Evolutionary conservation across 2,329 filamentous ascomycete species (phyloP), one percentile per base, ranked within the genome.

Genomic region (Daldinia sp.): DNA sequence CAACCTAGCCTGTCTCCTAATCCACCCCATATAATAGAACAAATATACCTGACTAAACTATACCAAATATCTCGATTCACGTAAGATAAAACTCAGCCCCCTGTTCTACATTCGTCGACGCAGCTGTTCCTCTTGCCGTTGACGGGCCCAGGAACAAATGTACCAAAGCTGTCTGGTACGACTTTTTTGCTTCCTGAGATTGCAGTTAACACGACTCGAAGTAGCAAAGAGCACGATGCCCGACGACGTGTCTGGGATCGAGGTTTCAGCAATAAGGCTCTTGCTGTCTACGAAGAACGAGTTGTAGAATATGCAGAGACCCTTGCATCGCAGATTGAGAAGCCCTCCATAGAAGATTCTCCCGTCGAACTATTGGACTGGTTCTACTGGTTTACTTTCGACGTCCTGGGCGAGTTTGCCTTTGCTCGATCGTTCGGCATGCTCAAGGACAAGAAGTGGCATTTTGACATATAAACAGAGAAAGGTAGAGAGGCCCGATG

Each of bases 371-470:
- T 68, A 17, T 61, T 64, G 1, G 65, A 69, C 11, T 68, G 63
- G 64, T 64, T 64, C 21, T 58, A 62, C 37, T 68, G 65, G 61
- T 68, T 65, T 30, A 51, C 63, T 1, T 72, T 71, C 13, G 69
- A 70, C 32, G 61, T 70, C 1, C 71, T 71, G 67, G 69, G 69
- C 9, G 67, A 72, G 7, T 67, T 72, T 13, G 65, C 61, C 35
- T 70, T 72, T 29, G 59, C 60, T 1, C 61, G 30, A 11, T 69
- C 70, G 2, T 72, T 72, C 29, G 35, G 35, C 3, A 71, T 70
- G 69, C 41, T 72, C 0, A 59, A 45, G 4, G 55, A 67, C 8
- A 45, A 43, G 49, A 45, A 66, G 37, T 67, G 63, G 63, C 69
- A 67, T 29, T 54, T 45, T 3, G 48, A 64, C n/a, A 17, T 19